Evolutionary conservation across 495 filamentous ascomycete species (phyloP), one percentile per base, ranked within the genome.

Genomic region (Hyaloscypha hepaticicola): DNA sequence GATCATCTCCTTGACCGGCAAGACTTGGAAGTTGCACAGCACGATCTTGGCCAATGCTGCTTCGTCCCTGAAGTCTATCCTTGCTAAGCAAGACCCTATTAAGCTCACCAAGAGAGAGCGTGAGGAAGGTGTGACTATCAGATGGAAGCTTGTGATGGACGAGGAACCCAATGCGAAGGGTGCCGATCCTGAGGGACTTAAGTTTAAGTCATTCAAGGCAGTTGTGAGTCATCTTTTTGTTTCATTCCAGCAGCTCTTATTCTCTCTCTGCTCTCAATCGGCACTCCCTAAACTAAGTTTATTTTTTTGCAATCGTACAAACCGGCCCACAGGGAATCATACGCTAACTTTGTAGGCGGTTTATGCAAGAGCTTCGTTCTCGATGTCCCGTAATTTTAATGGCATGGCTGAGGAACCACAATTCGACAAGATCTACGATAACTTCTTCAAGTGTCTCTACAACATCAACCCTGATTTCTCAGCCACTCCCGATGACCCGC

Each of bases 391-490:
- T 7, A 56, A 49, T 25, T 6, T 45, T 25, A 57, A 68, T 24
- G 48, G 29, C 22, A 27, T 63, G n/a, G 41, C 28, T n/a, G 59
- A n/a, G 6, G 12, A 33, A 11, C 57, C 59, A 19, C 16, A 9
- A 1, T 60, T 28, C 48, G n/a, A 69, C 31, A 49, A 59, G 28
- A 19, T 61, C 41, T 81, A 77, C 64, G 73, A 75, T 48, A 74
- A 73, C 55, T 66, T 83, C 5, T 71, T 83, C 53, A 69, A 76
- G 45, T 74, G 78, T 45, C 72, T 82, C 58, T 82, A 84, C 72
- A 67, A 73, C 63, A 64, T 79, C 6, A 59, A 65, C 0, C 64
- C 83, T 28, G 1, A 11, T 16, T 69, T 72, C 25, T 68, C 73
- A 56, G 52, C 58, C 3, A 68, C 67, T 55, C 53, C 75, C 50